A percentile compares a stretch with the other conserved stretches of the same genome.
These are phyloP conservation scores for Epichloe glyceriae DNA, from an alignment of 2,329 filamentous ascomycete genomes.

Conservation along the genomic window DNA sequence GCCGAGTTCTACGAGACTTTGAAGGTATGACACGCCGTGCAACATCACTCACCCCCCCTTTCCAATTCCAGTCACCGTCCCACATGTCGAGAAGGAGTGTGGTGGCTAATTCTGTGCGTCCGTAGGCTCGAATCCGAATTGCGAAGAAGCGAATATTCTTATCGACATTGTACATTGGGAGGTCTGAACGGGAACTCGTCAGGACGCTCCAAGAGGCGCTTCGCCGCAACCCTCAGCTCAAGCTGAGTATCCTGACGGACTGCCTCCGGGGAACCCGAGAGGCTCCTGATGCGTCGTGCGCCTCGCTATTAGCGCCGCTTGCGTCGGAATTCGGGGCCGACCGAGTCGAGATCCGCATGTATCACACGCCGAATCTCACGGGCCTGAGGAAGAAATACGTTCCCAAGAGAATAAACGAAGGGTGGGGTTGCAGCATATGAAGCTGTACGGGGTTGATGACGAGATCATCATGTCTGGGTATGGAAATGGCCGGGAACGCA, in stretches of 20 bases:
- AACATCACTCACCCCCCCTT: not conserved
- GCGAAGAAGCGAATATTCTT: conserved; percentile 75
- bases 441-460: conserved; percentile 90
- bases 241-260: conserved; percentile 83
- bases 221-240: conserved; percentile 58
- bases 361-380: conserved; percentile 90
- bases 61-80: too few relatives aligned
- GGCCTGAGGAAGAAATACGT: conserved; percentile 73
- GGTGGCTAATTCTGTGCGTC: not conserved
- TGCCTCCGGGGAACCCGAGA: conserved; percentile 84
- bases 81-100: too few relatives aligned
- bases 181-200: conserved; percentile 81
- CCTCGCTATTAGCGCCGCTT: conserved; percentile 76
- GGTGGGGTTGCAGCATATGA: conserved; percentile 98
- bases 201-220: conserved; percentile 65
- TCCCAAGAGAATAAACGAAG: conserved; percentile 87
- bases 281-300: conserved; percentile 72
- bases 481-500: not conserved
- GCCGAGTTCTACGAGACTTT: conserved; percentile 83
- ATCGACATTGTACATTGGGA: conserved; percentile 94
- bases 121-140: conserved; percentile 62
- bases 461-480: conserved; percentile 89
- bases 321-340: conserved; percentile 70
- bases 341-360: conserved; percentile 89
- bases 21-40: conserved; percentile 45